Percentiles rank a stretch among this genome's conserved stretches.
Evolutionary conservation across 495 filamentous ascomycete genomes (phyloP).

Genomic region (Talaromyces borbonicus): DNA sequence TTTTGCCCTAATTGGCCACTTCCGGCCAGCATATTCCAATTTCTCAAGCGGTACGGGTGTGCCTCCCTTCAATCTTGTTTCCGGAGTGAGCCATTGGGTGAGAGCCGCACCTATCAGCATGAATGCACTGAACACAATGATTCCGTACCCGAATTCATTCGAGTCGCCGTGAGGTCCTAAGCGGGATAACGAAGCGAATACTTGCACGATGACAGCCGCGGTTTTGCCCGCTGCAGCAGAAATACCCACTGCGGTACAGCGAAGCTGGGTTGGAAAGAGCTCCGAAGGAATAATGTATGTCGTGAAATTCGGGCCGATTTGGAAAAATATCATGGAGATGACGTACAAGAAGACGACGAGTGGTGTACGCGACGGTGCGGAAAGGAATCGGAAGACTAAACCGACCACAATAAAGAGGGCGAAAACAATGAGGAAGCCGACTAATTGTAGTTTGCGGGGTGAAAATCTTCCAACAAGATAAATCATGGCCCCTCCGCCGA

Average conservation of each 20-base stretch:
- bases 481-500: constrained; percentile 37
- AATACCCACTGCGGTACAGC: constrained; percentile 47
- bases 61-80: background rate
- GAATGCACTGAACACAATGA: constrained; percentile 36
- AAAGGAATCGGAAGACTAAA: constrained; percentile 24
- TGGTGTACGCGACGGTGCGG: constrained; percentile 19
- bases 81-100: constrained; percentile 14
- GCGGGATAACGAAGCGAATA: constrained; percentile 22
- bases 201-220: constrained; percentile 47
- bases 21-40: constrained; percentile 4
- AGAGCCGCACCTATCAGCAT: constrained; percentile 36
- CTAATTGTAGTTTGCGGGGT: constrained; percentile 36
- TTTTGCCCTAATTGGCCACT: background rate
- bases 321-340: constrained; percentile 53
- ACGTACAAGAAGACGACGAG: constrained; percentile 47
- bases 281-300: constrained; percentile 54
- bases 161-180: constrained; percentile 9
- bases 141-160: constrained; percentile 30
- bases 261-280: constrained; percentile 52
- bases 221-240: constrained; percentile 47
- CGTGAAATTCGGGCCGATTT: constrained; percentile 47
- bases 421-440: constrained; percentile 37
- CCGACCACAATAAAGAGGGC: constrained; percentile 40
- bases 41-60: constrained; percentile 1
- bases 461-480: constrained; percentile 36